Base-by-base conservation (phyloP, 345 rosid genomes). In the Hevea brasiliensis region DNA sequence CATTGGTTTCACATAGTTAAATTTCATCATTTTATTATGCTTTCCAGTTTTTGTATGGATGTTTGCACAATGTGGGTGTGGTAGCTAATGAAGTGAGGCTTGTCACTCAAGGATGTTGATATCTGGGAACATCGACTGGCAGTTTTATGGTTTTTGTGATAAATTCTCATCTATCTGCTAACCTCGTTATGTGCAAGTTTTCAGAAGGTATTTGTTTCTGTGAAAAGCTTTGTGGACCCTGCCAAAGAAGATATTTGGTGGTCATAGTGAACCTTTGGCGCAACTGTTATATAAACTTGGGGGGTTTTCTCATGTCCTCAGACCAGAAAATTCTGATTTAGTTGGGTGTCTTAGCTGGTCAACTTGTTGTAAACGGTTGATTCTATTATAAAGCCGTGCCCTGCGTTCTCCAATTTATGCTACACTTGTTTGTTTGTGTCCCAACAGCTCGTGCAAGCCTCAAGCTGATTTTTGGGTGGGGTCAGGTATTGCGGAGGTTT, bases 141-240 rank as follows among this genome's bases (percentile, higher is more conserved):
- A 29, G 0, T 48, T 47, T 21, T 44, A 17, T 60, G 21, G 26
- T 21, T 50, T 48, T 55, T 35, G 15, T 48, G 24, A 48, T 66
- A 6, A 47, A n/a, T 47, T 13, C 8, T n/a, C 37, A 67, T 24
- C 45, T 6, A 61, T 45, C n/a, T 74, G 68, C 84, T 78, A 78
- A 78, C 77, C 27, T 29, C 44, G 61, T 59, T 77, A 54, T 74
- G 78, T 78, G 63, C 32, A 32, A 72, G 63, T 68, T 57, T 23
- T 61, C 35, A 37, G 72, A 13, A 78, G 77, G 77, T 47, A 37
- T 42, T 17, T 20, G 58, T 68, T 55, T 68, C 72, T 24, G 14
- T 73, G 75, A 65, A 61, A 61, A 66, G 77, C 75, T n/a, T 73
- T 74, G 58, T 76, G 77, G 75, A 71, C n/a, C 60, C 67, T 17